A percentile compares a stretch with the other conserved stretches of the same genome.
Evolutionary conservation across 2,329 filamentous ascomycete species (phyloP).

Genomic region (Didymella pinodella): DNA sequence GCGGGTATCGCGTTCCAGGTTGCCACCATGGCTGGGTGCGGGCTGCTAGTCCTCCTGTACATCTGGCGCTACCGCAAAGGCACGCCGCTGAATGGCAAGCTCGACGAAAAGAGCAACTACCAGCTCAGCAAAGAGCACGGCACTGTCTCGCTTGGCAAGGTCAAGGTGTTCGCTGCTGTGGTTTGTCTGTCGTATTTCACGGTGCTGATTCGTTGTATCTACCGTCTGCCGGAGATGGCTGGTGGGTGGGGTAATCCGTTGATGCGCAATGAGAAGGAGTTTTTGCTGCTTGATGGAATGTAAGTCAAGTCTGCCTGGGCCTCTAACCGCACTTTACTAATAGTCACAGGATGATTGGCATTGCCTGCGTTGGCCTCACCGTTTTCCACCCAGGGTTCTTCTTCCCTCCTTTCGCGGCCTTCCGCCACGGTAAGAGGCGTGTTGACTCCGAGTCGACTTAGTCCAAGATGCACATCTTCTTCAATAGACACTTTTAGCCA

Average conservation of each 20-base stretch:
- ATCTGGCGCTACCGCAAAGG: slow-evolving; percentile 36
- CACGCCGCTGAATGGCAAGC: slow-evolving; percentile 10
- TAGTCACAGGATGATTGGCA: slow-evolving; percentile 36
- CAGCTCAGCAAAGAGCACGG: slow-evolving; percentile 34
- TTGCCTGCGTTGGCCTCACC: slow-evolving; percentile 36
- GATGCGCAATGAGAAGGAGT: slow-evolving; percentile 56
- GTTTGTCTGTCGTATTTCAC: slow-evolving; percentile 52
- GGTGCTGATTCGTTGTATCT: slow-evolving; percentile 58
- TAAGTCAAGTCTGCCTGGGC: slow-evolving; percentile 21
- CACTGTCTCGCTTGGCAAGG: slow-evolving; percentile 23
- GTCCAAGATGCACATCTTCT: not conserved
- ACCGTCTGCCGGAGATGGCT: slow-evolving; percentile 57
- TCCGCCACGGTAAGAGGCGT: slow-evolving; percentile 21
- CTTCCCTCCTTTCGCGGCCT: slow-evolving; percentile 40
- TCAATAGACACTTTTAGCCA: slow-evolving; percentile 2
- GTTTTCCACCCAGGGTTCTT: slow-evolving; percentile 40
- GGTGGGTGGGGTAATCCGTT: slow-evolving; percentile 54
- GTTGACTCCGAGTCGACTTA: slow-evolving; percentile 7
- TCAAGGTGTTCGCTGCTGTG: slow-evolving; percentile 34
- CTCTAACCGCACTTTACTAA: slow-evolving; percentile 5
- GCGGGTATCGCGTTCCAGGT: slow-evolving; percentile 65
- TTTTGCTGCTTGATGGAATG: slow-evolving; percentile 59
- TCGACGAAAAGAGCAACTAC: slow-evolving; percentile 37
- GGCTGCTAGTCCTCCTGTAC: slow-evolving; percentile 49
- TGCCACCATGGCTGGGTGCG: slow-evolving; percentile 59